Conservation (phyloP, 805 yeast species). For the Saturnispora bothae region DNA sequence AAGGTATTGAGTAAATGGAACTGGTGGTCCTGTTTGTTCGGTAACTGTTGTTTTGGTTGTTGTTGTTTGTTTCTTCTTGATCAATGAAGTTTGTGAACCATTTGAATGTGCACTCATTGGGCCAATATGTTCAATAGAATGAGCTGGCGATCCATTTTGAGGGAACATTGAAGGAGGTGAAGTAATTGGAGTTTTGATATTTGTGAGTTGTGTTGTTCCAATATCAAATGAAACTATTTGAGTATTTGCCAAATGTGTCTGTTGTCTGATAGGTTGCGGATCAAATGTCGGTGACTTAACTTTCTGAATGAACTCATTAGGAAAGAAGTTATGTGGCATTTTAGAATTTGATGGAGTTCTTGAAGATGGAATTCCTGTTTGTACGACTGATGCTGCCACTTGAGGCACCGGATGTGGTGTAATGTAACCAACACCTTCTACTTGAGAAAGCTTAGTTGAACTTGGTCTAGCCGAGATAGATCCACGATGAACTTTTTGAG, state of each 20-base stretch:
- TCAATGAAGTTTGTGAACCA: conserved; percentile 4
- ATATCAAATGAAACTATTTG: conserved; percentile 5
- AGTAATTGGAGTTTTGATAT: conserved; percentile 3
- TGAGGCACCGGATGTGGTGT: not conserved
- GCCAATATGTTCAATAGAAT: conserved; percentile 2
- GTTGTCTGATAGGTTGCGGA: not conserved
- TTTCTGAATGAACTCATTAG: not conserved
- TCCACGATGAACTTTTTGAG: conserved; percentile 37
- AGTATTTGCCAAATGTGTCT: no score
- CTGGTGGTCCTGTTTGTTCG: conserved; percentile 51
- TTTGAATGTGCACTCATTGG: conserved; percentile 8
- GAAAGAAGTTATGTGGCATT: conserved; percentile 4
- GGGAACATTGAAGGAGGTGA: conserved; percentile 5
- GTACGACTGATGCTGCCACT: conserved; percentile 15
- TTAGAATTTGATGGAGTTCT: conserved; percentile 20
- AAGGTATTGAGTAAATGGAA: conserved; percentile 65
- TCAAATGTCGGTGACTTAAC: conserved; percentile 5
- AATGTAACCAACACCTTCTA: not conserved
- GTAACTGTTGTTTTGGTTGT: conserved; percentile 39
- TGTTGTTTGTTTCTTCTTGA: conserved; percentile 14
- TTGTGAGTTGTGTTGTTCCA: not conserved
- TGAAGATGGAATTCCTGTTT: conserved; percentile 21
- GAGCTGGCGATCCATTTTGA: conserved; percentile 7
- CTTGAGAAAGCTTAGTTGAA: conserved; percentile 22
- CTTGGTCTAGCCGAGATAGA: conserved; percentile 47